phyloP scores from a whole-genome alignment of 179 eudicot species.

The Amaranthus tricolor region DNA sequence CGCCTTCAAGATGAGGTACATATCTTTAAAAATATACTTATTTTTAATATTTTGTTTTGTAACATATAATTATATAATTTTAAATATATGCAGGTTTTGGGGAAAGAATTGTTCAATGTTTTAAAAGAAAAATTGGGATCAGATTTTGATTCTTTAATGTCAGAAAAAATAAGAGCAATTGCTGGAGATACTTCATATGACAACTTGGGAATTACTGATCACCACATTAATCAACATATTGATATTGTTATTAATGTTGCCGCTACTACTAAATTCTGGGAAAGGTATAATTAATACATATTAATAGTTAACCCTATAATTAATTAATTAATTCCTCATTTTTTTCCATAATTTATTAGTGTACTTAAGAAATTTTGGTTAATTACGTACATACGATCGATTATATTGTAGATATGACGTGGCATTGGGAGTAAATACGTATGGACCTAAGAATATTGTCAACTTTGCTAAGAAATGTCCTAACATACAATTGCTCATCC shows the following conservation, averaged over 20 bases:
- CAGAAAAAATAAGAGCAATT: conserved; percentile 43
- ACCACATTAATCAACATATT: conserved; percentile 39
- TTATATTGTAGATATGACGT: conserved; percentile 34
- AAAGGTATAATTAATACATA: conserved; percentile 35
- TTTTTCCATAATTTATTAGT: no score
- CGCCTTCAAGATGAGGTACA: conserved; percentile 57
- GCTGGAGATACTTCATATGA: conserved; percentile 52
- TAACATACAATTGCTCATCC: conserved; percentile 35
- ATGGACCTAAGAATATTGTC: conserved; percentile 34
- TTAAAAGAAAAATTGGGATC: conserved; percentile 42
- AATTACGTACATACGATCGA: background rate
- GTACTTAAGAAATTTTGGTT: no score
- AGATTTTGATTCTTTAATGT: conserved; percentile 31
- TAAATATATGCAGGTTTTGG: background rate
- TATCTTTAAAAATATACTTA: background rate
- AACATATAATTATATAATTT: background rate
- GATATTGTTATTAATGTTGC: conserved; percentile 58
- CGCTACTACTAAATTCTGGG: conserved; percentile 69
- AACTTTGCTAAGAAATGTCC: conserved; percentile 35
- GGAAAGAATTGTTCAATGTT: conserved; percentile 48
- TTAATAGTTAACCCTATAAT: background rate
- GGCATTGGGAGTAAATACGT: conserved; percentile 37
- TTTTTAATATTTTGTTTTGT: background rate
- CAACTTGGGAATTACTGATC: conserved; percentile 50
- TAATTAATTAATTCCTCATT: no score